These are phyloP conservation scores for Claviceps digitariae DNA, from an alignment of 2,329 filamentous ascomycete genomes.

Conservation along the genomic window DNA sequence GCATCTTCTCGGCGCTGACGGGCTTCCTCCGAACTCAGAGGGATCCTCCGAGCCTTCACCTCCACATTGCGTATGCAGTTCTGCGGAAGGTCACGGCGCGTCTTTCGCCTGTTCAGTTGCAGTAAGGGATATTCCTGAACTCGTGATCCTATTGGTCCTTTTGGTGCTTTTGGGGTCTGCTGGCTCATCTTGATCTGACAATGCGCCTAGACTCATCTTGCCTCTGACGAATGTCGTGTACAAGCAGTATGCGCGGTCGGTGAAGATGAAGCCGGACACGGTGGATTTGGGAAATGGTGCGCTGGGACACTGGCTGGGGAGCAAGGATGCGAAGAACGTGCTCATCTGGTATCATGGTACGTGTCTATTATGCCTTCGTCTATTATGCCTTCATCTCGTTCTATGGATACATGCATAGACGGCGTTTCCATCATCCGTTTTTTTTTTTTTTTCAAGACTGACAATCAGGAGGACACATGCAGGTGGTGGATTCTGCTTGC, in stretches of 20 bases:
- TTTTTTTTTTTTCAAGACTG: background rate
- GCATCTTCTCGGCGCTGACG: conserved; percentile 6
- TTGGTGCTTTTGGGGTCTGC: background rate
- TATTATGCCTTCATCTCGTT: no score
- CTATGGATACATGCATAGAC: no score
- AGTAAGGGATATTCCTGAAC: conserved; percentile 4
- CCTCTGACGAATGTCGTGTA: conserved; percentile 10
- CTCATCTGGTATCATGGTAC: conserved; percentile 13
- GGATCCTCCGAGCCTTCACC: conserved; percentile 10
- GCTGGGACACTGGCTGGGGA: conserved; percentile 12
- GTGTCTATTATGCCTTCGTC: background rate
- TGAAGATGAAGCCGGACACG: conserved; percentile 6
- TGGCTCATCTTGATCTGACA: background rate
- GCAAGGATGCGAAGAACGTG: conserved; percentile 10
- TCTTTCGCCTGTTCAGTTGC: conserved; percentile 9
- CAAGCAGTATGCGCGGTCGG: conserved; percentile 8
- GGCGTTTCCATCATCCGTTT: no score
- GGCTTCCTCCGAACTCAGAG: conserved; percentile 6
- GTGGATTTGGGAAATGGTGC: conserved; percentile 10
- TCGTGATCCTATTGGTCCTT: background rate
- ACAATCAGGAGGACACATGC: background rate
- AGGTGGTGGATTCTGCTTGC: conserved; percentile 12
- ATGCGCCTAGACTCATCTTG: conserved; percentile 6
- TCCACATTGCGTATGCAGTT: conserved; percentile 12
- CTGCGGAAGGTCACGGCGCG: conserved; percentile 9